Evolutionary conservation across 352 stramenopile species (phyloP), one percentile per base, ranked within the genome.

Genomic region (Phytopythium sindhum): DNA sequence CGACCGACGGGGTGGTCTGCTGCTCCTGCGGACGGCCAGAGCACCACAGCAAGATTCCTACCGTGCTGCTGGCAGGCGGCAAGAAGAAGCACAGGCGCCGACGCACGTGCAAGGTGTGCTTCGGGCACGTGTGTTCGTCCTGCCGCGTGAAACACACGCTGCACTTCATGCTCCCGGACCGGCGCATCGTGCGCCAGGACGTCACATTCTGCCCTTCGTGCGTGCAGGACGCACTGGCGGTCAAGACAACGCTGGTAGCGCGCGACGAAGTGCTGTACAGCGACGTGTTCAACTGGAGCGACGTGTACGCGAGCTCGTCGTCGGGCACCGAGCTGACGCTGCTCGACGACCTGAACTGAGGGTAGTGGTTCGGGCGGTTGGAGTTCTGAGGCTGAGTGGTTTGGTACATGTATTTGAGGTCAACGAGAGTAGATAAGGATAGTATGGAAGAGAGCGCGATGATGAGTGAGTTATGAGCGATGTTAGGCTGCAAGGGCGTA

Each of bases 71-170:
- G 33, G 54, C 54, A 21, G 56, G 56, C n/a, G 56, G 56, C 26
- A 53, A 51, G 39, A 53, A 53, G 35, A 60, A 31, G 24, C 54
- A 60, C 33, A 19, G 26, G 41, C 56, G 56, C 12, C 56, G 70
- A 24, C 60, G 63, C 37, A 77, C 67, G 48, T 83, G 77, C 50
- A 71, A 74, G 15, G 53, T 86, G 7, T 86, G 77, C 64, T 59
- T 66, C n/a, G 68, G 61, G 15, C 68, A 77, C 61, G 75, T 86
- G 61, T 86, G 75, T 64, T 74, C 75, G n/a, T 48, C 69, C 23
- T 86, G 75, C 62, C 73, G 73, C 37, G 74, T 71, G 28, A 69
- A 75, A 53, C 72, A 77, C 33, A 75, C 74, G 42, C 59, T 84
- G 26, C 69, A 69, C 23, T 69, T 71, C 14, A 63, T 78, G n/a